Evolutionary conservation across 2,329 filamentous ascomycete genomes (phyloP).

Genomic region (Fusarium oligoseptatum): DNA sequence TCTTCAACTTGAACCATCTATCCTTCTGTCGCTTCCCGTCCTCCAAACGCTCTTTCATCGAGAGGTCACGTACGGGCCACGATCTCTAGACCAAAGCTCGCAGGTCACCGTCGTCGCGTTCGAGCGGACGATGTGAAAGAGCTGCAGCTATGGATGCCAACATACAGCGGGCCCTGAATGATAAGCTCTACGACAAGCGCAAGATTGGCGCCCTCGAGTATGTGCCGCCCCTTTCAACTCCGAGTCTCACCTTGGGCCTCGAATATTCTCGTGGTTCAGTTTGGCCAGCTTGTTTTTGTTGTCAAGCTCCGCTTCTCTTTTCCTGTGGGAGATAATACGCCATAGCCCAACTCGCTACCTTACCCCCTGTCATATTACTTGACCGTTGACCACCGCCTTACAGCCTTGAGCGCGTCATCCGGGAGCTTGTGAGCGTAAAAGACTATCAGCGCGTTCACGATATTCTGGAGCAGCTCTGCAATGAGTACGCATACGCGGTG

Average conservation of each 20-base stretch:
- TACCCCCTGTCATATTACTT: not conserved
- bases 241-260: not conserved
- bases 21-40: not conserved
- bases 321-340: not conserved
- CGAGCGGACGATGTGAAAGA: conserved; percentile 41
- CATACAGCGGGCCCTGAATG: conserved; percentile 91
- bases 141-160: conserved; percentile 79
- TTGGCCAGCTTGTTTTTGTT: not conserved
- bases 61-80: not conserved
- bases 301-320: not conserved
- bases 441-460: conserved; percentile 86
- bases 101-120: conserved; percentile 23
- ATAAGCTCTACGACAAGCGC: conserved; percentile 98
- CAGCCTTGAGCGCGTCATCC: conserved; percentile 91
- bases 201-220: conserved; percentile 98
- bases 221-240: conserved; percentile 51
- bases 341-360: conserved; percentile 5
- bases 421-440: conserved; percentile 81
- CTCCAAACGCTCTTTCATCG: conserved; percentile 1
- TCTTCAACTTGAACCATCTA: not conserved
- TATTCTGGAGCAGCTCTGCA: conserved; percentile 95
- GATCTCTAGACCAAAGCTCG: not conserved
- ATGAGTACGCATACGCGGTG: conserved; percentile 97
- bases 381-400: conserved; percentile 18
- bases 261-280: not conserved